These are phyloP conservation scores for Candida labiduridarum DNA, from an alignment of 1,139 yeast species.

Conservation along the genomic window DNA sequence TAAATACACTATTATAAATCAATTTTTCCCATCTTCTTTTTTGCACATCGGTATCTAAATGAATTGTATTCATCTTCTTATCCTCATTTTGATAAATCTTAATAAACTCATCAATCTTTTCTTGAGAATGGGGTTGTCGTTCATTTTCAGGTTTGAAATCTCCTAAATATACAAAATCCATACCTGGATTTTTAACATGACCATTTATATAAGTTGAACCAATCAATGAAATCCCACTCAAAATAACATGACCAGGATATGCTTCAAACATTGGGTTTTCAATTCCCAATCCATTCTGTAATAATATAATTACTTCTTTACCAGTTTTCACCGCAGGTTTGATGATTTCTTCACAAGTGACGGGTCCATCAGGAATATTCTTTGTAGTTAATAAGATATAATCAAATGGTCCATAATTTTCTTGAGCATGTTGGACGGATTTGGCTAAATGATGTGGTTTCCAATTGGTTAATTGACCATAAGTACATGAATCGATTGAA, in stretches of 20 bases:
- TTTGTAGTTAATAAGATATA: slow-evolving; percentile 70
- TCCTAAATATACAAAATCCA: slow-evolving; percentile 59
- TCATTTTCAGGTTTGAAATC: slow-evolving; percentile 37
- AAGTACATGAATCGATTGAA: slow-evolving; percentile 59
- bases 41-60: slow-evolving; percentile 51
- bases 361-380: slow-evolving; percentile 65
- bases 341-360: slow-evolving; percentile 60
- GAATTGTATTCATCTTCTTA: slow-evolving; percentile 39
- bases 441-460: slow-evolving; percentile 51
- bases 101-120: slow-evolving; percentile 44
- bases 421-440: slow-evolving; percentile 47
- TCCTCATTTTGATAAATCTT: slow-evolving; percentile 49
- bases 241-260: slow-evolving; percentile 59
- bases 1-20: slow-evolving; percentile 68
- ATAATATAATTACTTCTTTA: slow-evolving; percentile 57
- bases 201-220: slow-evolving; percentile 63
- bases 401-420: slow-evolving; percentile 56
- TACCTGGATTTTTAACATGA: slow-evolving; percentile 51
- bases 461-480: slow-evolving; percentile 57
- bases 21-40: slow-evolving; percentile 72
- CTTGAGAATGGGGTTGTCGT: slow-evolving; percentile 21
- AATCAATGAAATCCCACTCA: slow-evolving; percentile 72
- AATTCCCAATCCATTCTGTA: slow-evolving; percentile 78
- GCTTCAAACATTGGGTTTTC: slow-evolving; percentile 60
- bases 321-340: slow-evolving; percentile 53